These are phyloP conservation scores for Cucurbitaria berberidis DNA, from an alignment of 2,329 filamentous ascomycete genomes.

Conservation along the genomic window DNA sequence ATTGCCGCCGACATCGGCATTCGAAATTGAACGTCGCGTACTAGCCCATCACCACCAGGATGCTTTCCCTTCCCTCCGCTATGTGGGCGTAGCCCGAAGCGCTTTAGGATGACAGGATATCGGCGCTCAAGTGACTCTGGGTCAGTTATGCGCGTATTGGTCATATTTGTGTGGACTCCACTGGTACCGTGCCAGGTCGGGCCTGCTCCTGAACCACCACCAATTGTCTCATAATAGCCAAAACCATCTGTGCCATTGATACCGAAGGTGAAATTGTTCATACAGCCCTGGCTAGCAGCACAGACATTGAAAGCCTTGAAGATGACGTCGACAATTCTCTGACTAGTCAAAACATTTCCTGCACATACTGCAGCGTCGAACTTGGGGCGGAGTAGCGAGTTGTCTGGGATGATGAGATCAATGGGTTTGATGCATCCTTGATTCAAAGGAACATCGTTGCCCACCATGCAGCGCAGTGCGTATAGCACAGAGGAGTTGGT, in stretches of 20 bases:
- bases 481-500: slow-evolving; percentile 64
- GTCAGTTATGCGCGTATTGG: slow-evolving; percentile 78
- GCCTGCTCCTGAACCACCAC: slow-evolving; percentile 72
- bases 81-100: slow-evolving; percentile 66
- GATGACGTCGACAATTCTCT: slow-evolving; percentile 24
- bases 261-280: slow-evolving; percentile 40
- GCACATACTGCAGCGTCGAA: neutral
- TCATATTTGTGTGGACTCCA: slow-evolving; percentile 75
- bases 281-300: slow-evolving; percentile 22
- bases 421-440: slow-evolving; percentile 50
- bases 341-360: slow-evolving; percentile 13
- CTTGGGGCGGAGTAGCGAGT: slow-evolving; percentile 45
- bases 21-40: slow-evolving; percentile 76
- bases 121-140: slow-evolving; percentile 73
- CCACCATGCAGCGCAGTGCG: slow-evolving; percentile 42
- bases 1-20: slow-evolving; percentile 75
- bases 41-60: slow-evolving; percentile 70
- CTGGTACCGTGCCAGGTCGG: slow-evolving; percentile 69
- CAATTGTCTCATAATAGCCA: slow-evolving; percentile 70
- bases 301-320: slow-evolving; percentile 18
- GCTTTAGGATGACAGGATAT: slow-evolving; percentile 71
- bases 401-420: slow-evolving; percentile 41
- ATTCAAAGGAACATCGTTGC: slow-evolving; percentile 49
- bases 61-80: slow-evolving; percentile 68
- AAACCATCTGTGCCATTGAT: slow-evolving; percentile 60